Evolutionary conservation across 108 stramenopile species (phyloP).

Genomic region (Nitzschia palea): DNA sequence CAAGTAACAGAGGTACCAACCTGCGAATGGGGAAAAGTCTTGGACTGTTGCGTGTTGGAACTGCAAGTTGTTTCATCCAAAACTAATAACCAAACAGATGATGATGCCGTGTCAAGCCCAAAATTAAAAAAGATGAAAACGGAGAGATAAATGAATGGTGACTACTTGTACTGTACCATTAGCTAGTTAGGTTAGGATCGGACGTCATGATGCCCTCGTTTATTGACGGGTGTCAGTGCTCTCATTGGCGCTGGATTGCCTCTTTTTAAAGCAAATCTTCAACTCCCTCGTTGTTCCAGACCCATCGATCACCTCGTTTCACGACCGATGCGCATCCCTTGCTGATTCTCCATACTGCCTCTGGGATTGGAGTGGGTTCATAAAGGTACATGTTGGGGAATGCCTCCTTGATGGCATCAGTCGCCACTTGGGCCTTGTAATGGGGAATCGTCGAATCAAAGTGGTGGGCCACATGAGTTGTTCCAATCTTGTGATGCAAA

Average conservation of each 20-base stretch:
- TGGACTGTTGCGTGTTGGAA: conserved; percentile 55
- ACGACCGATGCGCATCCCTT: conserved; percentile 80
- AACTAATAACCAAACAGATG: too few relatives aligned
- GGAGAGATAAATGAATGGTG: too few relatives aligned
- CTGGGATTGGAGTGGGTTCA: conserved; percentile 83
- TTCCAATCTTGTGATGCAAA: conserved; percentile 95
- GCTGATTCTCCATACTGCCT: conserved; percentile 85
- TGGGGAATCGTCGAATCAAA: conserved; percentile 90
- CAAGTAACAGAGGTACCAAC: conserved; percentile 19
- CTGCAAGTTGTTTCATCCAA: conserved; percentile 30
- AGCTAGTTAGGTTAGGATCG: too few relatives aligned
- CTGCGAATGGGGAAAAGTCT: conserved; percentile 47
- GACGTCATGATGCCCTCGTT: too few relatives aligned
- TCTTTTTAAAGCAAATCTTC: conserved; percentile 48
- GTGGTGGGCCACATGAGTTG: conserved; percentile 98
- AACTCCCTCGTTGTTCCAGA: conserved; percentile 79
- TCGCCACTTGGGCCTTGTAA: conserved; percentile 84
- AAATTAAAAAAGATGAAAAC: too few relatives aligned
- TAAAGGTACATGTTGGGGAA: conserved; percentile 84
- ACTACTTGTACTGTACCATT: too few relatives aligned
- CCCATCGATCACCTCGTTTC: conserved; percentile 70
- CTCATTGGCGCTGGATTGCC: too few relatives aligned
- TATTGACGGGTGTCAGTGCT: too few relatives aligned
- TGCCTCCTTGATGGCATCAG: conserved; percentile 86
- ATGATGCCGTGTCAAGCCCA: too few relatives aligned